Conservation (phyloP, 1,284 basidiomycete species). For the Cutaneotrichosporon sp. region DNA sequence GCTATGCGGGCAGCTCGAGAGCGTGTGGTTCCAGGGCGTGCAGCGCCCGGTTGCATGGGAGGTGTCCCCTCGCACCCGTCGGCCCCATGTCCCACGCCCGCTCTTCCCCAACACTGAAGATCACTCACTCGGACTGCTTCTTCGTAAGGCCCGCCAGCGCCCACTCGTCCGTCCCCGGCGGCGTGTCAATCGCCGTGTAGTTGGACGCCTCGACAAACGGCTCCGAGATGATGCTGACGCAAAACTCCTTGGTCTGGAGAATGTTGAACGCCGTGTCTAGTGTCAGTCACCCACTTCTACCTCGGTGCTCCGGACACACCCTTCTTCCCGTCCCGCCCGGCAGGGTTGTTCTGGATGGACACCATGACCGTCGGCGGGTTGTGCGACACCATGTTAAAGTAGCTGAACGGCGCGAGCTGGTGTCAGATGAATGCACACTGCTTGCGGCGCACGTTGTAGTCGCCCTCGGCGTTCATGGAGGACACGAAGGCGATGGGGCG, state of each 20-base stretch:
- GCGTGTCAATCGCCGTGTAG: slow-evolving; percentile 66
- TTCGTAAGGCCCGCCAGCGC: slow-evolving; percentile 68
- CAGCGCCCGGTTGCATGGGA: no score
- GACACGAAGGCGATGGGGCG: slow-evolving; percentile 75
- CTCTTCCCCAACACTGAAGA: no score
- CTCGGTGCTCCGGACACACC: neutral
- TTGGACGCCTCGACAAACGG: slow-evolving; percentile 73
- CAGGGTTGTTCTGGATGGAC: slow-evolving; percentile 54
- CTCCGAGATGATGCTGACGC: slow-evolving; percentile 74
- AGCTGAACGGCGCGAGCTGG: slow-evolving; percentile 51
- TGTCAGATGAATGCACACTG: slow-evolving; percentile 12
- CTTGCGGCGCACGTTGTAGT: slow-evolving; percentile 67
- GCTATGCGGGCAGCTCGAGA: no score
- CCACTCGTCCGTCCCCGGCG: slow-evolving; percentile 70
- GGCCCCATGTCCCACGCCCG: no score
- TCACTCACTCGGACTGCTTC: slow-evolving; percentile 61
- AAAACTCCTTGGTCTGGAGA: slow-evolving; percentile 67
- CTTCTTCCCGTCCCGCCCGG: slow-evolving; percentile 1
- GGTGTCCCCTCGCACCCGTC: no score
- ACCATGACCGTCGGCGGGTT: slow-evolving; percentile 69
- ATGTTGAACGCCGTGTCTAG: slow-evolving; percentile 69
- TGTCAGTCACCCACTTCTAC: neutral
- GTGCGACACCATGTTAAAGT: slow-evolving; percentile 57
- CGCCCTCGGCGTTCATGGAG: slow-evolving; percentile 61
- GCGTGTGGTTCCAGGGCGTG: no score